These are phyloP conservation scores for Mallotus japonicus DNA, from an alignment of 441 rosid genomes.

Conservation along the genomic window DNA sequence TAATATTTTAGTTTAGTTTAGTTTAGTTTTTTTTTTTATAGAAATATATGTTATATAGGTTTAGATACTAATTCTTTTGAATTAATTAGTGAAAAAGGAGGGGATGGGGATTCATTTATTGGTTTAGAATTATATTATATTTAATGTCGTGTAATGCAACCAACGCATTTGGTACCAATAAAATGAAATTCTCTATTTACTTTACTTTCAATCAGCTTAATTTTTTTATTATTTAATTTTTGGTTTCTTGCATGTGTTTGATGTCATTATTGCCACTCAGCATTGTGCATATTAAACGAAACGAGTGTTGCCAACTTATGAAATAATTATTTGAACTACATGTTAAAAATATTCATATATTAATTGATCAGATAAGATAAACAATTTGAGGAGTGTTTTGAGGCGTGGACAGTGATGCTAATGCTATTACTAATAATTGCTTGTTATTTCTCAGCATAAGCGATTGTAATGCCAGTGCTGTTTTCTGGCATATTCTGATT, in stretches of 20 bases:
- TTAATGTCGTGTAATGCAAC: not conserved
- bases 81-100: not conserved
- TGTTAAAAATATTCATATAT: not conserved
- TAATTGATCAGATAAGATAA: not conserved
- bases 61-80: conserved; percentile 12
- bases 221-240: not conserved
- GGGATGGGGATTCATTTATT: conserved; percentile 37
- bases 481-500: too few relatives aligned
- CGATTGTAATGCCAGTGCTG: too few relatives aligned
- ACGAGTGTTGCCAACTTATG: not conserved
- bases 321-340: not conserved
- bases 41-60: not conserved
- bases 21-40: not conserved
- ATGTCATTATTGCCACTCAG: not conserved
- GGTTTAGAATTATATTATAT: conserved; percentile 5
- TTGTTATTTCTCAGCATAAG: not conserved
- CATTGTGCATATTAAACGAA: not conserved
- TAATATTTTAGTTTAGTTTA: not conserved
- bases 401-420: conserved; percentile 10
- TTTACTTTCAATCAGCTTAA: not conserved
- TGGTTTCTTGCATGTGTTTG: not conserved
- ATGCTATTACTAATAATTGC: not conserved
- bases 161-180: conserved; percentile 29
- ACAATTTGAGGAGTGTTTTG: not conserved
- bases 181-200: conserved; percentile 17